These are phyloP conservation scores for Microthyrium microscopicum DNA, from an alignment of 2,329 filamentous ascomycete species.

Conservation along the genomic window DNA sequence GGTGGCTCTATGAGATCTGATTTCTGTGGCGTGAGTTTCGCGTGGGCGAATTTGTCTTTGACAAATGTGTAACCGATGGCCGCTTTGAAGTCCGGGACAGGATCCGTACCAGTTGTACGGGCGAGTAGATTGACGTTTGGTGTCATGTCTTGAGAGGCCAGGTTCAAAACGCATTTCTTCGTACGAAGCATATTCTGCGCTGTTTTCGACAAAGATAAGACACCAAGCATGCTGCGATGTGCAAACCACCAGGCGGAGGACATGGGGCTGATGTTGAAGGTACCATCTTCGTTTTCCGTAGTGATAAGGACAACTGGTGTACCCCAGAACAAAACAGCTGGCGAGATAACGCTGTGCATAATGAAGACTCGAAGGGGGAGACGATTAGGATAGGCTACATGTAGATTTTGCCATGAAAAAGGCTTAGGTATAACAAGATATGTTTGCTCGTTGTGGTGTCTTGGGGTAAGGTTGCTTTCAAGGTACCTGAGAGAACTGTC, in stretches of 20 bases:
- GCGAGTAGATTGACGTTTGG: constrained; percentile 23
- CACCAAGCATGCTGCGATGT: constrained; percentile 26
- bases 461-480: too few relatives aligned
- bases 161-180: constrained; percentile 27
- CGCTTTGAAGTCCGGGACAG: constrained; percentile 15
- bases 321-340: constrained; percentile 26
- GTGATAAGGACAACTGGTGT: constrained; percentile 25
- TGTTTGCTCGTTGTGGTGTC: too few relatives aligned
- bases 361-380: too few relatives aligned
- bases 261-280: constrained; percentile 26
- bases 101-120: constrained; percentile 20
- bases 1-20: constrained; percentile 20
- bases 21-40: constrained; percentile 18
- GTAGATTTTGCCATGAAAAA: too few relatives aligned
- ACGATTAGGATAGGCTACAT: too few relatives aligned
- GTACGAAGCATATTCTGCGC: constrained; percentile 25
- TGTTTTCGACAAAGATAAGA: constrained; percentile 20
- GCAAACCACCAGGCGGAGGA: constrained; percentile 31
- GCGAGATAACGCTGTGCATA: constrained; percentile 17
- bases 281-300: constrained; percentile 25
- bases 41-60: constrained; percentile 23
- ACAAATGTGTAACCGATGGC: constrained; percentile 20
- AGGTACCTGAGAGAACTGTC: too few relatives aligned
- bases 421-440: too few relatives aligned
- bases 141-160: constrained; percentile 21